phyloP scores from a whole-genome alignment of 352 stramenopile species.

The Globisporangium emineosum region DNA sequence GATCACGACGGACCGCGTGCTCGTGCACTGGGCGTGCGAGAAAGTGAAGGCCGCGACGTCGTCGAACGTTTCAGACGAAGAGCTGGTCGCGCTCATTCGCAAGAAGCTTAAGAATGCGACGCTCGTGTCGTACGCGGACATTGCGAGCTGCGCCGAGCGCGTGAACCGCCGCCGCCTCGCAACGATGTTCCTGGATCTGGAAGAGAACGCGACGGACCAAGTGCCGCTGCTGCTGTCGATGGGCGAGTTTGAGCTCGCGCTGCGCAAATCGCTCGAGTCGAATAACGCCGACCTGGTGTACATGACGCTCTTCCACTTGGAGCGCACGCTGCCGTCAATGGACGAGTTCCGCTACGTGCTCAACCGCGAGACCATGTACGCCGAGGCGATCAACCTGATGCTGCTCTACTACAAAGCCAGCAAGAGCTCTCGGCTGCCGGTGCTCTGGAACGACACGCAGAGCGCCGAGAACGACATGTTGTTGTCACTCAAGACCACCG shows the following conservation, averaged over 20 bases:
- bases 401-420: constrained; percentile 73
- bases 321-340: constrained; percentile 74
- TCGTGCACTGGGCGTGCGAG: constrained; percentile 90
- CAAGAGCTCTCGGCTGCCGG: constrained; percentile 54
- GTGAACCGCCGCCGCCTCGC: constrained; percentile 80
- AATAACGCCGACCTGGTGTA: constrained; percentile 90
- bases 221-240: constrained; percentile 89
- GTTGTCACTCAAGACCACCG: constrained; percentile 58
- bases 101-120: constrained; percentile 83
- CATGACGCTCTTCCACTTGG: constrained; percentile 86
- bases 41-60: constrained; percentile 73
- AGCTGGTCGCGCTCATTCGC: constrained; percentile 78
- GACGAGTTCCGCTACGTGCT: constrained; percentile 81
- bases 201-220: constrained; percentile 85
- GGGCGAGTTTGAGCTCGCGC: constrained; percentile 88
- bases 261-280: constrained; percentile 86
- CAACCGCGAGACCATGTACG: constrained; percentile 66
- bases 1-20: constrained; percentile 83
- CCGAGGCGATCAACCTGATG: constrained; percentile 73
- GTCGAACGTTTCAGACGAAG: constrained; percentile 62
- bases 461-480: constrained; percentile 76
- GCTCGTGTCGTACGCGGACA: constrained; percentile 79
- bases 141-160: constrained; percentile 77
- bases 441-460: constrained; percentile 59
- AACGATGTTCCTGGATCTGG: constrained; percentile 89